Conservation (phyloP, 1,284 basidiomycete genomes). For the Ceratobasidium theobromae region DNA sequence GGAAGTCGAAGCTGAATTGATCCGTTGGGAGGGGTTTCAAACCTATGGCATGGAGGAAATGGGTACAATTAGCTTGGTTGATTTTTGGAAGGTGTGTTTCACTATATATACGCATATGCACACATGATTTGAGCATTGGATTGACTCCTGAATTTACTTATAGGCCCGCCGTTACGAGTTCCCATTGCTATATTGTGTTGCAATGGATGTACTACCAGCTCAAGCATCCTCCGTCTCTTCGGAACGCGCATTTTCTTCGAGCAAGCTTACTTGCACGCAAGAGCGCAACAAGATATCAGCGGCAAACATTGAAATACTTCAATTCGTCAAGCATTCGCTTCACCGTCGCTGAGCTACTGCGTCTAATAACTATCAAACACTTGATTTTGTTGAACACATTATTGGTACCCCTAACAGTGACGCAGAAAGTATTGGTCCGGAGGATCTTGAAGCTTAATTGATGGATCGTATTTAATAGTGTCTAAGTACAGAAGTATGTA, state of each 20-base stretch:
- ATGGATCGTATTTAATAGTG: no score
- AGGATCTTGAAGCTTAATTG: no score
- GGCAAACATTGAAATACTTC: not conserved
- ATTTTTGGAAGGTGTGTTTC: slow-evolving; percentile 24
- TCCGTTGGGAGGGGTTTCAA: not conserved
- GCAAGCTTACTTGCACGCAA: not conserved
- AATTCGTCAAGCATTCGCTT: not conserved
- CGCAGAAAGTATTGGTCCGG: no score
- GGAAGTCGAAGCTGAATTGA: not conserved
- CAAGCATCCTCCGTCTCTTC: slow-evolving; percentile 22
- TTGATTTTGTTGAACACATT: no score
- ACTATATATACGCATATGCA: not conserved
- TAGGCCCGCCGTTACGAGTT: not conserved
- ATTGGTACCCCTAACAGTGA: no score
- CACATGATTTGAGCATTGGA: not conserved
- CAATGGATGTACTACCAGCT: slow-evolving; percentile 15
- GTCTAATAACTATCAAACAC: no score
- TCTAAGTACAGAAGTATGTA: no score
- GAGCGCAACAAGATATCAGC: not conserved
- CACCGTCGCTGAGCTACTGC: no score
- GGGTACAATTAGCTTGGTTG: slow-evolving; percentile 8
- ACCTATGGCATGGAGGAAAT: not conserved
- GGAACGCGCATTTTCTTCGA: slow-evolving; percentile 24
- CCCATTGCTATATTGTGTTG: not conserved
- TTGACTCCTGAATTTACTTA: not conserved